Evolutionary conservation across 139 green algal genomes (phyloP), one percentile per base, ranked within the genome.

Genomic region (Asterochloris sp.): DNA sequence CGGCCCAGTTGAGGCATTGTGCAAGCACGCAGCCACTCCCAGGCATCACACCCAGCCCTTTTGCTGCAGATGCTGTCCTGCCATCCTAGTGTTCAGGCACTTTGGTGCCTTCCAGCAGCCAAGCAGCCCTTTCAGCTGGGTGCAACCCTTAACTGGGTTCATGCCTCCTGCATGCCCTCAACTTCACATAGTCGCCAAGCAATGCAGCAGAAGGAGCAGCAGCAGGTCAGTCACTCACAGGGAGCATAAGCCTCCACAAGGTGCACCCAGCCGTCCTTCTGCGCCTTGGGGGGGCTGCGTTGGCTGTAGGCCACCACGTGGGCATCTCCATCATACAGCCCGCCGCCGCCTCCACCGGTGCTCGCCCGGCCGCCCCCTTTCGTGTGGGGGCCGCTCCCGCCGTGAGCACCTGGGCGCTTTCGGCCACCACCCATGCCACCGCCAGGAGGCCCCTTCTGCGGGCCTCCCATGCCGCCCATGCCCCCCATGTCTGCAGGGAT

Each of bases 161-260:
- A 54, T 54, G 38, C 38, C 38, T 54, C 38, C 38, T 10, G 6
- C 38, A 54, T 54, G 38, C 38, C 4, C 38, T 54, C 38, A 54
- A 54, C 38, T 6, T 54, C 6, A 6, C n/a, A 54, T 54, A 10
- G 38, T 54, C 6, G 38, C 38, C 38, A 54, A 6, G 6, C 38
- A 54, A 54, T 54, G 38, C 38, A 54, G 38, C 38, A 54, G 38
- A 2, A 54, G 38, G 4, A 54, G 38, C 38, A 2, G 38, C 38
- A 54, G 38, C 38, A 85, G 80, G 63, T 66, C 23, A 11, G 62
- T 17, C 10, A 76, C 83, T 47, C 83, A 93, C 91, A 94, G 47
- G 89, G 87, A 6, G 89, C 91, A 79, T 96, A 96, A 73, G 94
- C 95, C 86, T 96, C 90, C 11, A 96, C 68, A 27, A 97, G 69